Percentiles rank a stretch among this genome's conserved stretches.
Conservation (phyloP, 495 filamentous ascomycete species). For the Talaromyces liani region DNA sequence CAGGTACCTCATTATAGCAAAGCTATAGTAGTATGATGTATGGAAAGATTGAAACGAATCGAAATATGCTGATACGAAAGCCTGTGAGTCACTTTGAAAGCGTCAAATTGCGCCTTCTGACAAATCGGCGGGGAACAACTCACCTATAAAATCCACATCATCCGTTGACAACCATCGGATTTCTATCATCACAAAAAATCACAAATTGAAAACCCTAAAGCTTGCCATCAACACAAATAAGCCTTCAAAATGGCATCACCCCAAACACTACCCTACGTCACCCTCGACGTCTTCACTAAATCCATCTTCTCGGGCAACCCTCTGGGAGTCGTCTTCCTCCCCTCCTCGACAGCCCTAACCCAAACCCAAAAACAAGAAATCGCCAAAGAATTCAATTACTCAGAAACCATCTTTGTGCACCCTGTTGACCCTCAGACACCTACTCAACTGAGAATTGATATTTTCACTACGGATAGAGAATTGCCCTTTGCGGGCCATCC, state of each 20-base stretch:
- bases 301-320: conserved; percentile 31
- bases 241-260: neutral
- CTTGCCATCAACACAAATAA: neutral
- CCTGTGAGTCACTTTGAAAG: neutral
- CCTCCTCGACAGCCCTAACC: conserved; percentile 20
- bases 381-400: conserved; percentile 75
- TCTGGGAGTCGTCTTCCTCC: conserved; percentile 34
- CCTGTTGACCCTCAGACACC: conserved; percentile 7
- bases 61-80: neutral
- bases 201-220: neutral
- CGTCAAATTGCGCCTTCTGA: neutral
- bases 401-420: conserved; percentile 76
- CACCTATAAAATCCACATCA: neutral
- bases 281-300: conserved; percentile 39
- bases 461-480: conserved; percentile 57
- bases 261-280: conserved; percentile 19
- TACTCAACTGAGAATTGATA: conserved; percentile 45
- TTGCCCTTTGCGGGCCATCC: conserved; percentile 75
- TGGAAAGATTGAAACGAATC: neutral
- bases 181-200: neutral
- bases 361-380: conserved; percentile 45
- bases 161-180: neutral
- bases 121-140: neutral
- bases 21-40: neutral
- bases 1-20: neutral